Evolutionary conservation across 2,329 filamentous ascomycete species (phyloP).

Genomic region (Paramyrothecium roridum): DNA sequence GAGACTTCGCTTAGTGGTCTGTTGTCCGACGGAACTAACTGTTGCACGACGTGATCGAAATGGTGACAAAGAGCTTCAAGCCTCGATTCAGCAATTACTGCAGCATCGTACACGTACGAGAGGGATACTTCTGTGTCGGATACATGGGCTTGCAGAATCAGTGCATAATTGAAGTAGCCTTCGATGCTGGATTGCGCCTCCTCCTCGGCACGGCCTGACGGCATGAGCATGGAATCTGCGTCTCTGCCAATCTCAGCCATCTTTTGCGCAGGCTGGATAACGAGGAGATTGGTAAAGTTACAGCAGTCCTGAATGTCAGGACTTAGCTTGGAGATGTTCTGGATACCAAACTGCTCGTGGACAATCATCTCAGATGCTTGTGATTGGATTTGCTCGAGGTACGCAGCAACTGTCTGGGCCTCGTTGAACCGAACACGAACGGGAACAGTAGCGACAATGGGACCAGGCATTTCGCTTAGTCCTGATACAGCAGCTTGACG

Average conservation of each 20-base stretch:
- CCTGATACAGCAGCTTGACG: not conserved
- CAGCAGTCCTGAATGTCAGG: slow-evolving; percentile 40
- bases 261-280: not conserved
- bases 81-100: not conserved
- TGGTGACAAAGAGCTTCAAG: slow-evolving; percentile 3
- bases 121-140: not conserved
- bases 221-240: not conserved
- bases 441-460: not conserved
- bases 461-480: not conserved
- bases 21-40: slow-evolving; percentile 2
- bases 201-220: not conserved
- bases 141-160: not conserved
- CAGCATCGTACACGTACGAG: not conserved
- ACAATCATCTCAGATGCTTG: slow-evolving; percentile 11
- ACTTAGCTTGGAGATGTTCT: slow-evolving; percentile 4
- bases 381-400: slow-evolving; percentile 6
- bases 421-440: not conserved
- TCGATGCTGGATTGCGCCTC: not conserved
- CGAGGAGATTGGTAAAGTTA: slow-evolving; percentile 36
- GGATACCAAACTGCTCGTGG: slow-evolving; percentile 14
- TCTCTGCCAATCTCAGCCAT: not conserved
- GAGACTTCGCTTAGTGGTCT: not conserved
- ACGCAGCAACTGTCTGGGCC: not conserved
- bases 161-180: slow-evolving; percentile 3
- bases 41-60: slow-evolving; percentile 4